These are phyloP conservation scores for Fusarium sp. DNA, from an alignment of 2,329 filamentous ascomycete species.

Conservation along the genomic window DNA sequence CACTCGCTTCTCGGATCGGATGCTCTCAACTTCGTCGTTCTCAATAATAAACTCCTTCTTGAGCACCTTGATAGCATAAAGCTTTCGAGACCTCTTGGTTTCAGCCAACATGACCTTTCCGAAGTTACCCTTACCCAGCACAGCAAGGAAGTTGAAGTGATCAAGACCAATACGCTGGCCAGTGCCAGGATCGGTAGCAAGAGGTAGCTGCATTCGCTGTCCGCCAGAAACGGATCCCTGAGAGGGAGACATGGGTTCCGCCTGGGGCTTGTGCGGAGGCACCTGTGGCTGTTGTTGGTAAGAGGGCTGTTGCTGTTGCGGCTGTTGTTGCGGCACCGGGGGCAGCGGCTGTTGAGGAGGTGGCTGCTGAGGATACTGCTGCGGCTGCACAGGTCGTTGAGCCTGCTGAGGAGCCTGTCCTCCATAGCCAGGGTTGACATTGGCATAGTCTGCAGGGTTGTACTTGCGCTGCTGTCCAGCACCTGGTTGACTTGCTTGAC, in stretches of 20 bases:
- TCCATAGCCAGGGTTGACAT: conserved; percentile 62
- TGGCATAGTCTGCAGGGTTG: conserved; percentile 82
- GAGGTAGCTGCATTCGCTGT: conserved; percentile 72
- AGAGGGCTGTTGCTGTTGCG: conserved; percentile 50
- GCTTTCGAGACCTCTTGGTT: conserved; percentile 89
- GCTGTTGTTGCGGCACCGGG: conserved; percentile 43
- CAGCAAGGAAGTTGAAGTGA: conserved; percentile 99
- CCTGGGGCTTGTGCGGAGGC: conserved; percentile 55
- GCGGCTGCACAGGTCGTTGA: conserved; percentile 47
- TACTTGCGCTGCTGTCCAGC: conserved; percentile 71
- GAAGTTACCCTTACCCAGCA: conserved; percentile 98
- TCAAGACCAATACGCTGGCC: conserved; percentile 92
- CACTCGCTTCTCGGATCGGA: conserved; percentile 95
- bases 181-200: conserved; percentile 77
- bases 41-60: conserved; percentile 99
- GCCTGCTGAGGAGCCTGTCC: conserved; percentile 46
- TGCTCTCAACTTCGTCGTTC: conserved; percentile 98
- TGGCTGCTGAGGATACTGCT: conserved; percentile 52
- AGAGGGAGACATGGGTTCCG: conserved; percentile 50
- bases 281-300: conserved; percentile 54
- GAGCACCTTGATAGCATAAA: conserved; percentile 98
- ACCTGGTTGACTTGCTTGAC: conserved; percentile 49
- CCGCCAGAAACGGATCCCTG: conserved; percentile 49
- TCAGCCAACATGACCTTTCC: conserved; percentile 99
- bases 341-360: conserved; percentile 53